Percentiles rank a stretch among this genome's conserved stretches.
phyloP scores from a whole-genome alignment of 331 rosid genomes.

The Acacia concinna region DNA sequence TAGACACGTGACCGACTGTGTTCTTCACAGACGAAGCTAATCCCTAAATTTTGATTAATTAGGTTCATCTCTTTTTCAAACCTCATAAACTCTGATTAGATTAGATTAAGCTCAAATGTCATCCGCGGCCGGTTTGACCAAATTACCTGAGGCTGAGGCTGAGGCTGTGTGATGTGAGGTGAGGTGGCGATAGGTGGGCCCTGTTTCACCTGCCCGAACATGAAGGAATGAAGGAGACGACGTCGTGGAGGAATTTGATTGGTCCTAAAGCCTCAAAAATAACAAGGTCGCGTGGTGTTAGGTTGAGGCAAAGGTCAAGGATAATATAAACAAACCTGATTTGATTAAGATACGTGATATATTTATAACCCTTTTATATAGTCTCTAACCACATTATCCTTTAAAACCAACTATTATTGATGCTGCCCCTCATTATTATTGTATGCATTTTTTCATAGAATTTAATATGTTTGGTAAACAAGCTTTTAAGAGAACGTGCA shows the following conservation, averaged over 20 bases:
- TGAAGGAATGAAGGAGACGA: slow-evolving; percentile 14
- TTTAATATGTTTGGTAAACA: no score
- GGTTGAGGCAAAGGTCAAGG: slow-evolving; percentile 24
- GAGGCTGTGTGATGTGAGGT: no score
- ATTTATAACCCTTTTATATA: background rate
- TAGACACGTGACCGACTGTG: slow-evolving; percentile 1
- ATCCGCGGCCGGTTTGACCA: slow-evolving; percentile 28
- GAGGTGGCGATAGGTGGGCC: slow-evolving; percentile 26
- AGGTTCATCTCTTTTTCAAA: background rate
- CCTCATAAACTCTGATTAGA: background rate
- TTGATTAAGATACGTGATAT: background rate
- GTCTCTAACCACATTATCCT: background rate
- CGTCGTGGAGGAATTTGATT: slow-evolving; percentile 29
- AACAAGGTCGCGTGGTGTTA: background rate
- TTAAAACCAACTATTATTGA: background rate
- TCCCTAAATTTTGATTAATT: background rate
- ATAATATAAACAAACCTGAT: background rate
- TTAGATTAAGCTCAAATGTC: background rate
- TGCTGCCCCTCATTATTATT: background rate
- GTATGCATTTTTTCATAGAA: no score
- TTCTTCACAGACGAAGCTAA: background rate
- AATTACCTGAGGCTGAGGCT: background rate
- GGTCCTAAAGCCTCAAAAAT: slow-evolving; percentile 22
- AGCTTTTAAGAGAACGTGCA: no score
- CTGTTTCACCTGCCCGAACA: slow-evolving; percentile 53